Evolutionary conservation across 345 rosid genomes (phyloP).

Genomic region (Pistacia vera): DNA sequence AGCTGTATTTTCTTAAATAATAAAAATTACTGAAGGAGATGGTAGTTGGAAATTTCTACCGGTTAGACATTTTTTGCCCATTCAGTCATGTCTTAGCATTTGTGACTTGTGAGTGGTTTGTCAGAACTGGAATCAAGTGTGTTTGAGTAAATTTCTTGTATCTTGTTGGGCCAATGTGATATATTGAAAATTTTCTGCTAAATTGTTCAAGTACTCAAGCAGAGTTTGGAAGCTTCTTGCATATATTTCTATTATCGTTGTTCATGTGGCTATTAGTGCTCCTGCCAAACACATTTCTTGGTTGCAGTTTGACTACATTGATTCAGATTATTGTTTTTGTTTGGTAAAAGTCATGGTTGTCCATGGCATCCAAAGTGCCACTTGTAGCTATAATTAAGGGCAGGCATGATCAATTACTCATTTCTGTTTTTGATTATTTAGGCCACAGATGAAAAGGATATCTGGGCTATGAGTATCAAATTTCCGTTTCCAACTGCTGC

Average conservation of each 20-base stretch:
- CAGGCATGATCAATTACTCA: background rate
- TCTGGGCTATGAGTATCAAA: background rate
- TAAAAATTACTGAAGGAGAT: slow-evolving; percentile 1
- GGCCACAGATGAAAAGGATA: no score
- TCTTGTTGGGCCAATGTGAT: background rate
- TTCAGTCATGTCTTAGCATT: background rate
- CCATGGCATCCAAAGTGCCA: background rate
- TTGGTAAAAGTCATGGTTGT: background rate
- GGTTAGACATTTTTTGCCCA: background rate
- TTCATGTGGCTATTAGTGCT: background rate
- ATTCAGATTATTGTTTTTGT: background rate
- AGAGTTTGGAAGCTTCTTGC: background rate
- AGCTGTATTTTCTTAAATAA: background rate
- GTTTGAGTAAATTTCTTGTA: background rate
- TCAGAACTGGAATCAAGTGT: background rate
- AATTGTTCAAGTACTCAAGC: background rate
- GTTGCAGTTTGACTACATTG: background rate
- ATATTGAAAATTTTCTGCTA: background rate
- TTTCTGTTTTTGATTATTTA: background rate
- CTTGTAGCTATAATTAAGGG: background rate
- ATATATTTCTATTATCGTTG: background rate
- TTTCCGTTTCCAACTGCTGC: background rate
- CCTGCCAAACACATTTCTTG: background rate
- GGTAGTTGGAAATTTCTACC: background rate
- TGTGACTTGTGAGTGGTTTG: background rate